Percentiles rank a stretch among this genome's conserved stretches.
Evolutionary conservation across 768 basidiomycete species (phyloP).

Genomic region (Xerocomellus intermedius): DNA sequence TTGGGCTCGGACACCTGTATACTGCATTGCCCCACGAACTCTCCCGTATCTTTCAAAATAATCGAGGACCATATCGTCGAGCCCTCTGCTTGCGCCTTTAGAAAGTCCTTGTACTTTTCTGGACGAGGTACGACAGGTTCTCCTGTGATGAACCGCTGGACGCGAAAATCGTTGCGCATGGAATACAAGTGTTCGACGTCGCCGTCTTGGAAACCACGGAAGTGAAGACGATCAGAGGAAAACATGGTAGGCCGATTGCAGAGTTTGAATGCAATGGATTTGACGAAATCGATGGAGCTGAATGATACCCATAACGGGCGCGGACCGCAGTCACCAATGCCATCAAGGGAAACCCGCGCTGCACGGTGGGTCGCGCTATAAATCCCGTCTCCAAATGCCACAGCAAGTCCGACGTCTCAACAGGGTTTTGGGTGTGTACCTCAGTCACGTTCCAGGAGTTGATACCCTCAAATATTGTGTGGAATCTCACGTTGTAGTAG

Average conservation of each 20-base stretch:
- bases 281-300: not conserved
- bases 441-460: not conserved
- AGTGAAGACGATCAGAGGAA: constrained; percentile 8
- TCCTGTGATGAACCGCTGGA: constrained; percentile 8
- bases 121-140: constrained; percentile 3
- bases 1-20: constrained; percentile 16
- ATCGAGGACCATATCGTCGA: constrained; percentile 11
- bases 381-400: no score
- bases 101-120: constrained; percentile 3
- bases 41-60: constrained; percentile 1
- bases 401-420: no score
- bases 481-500: not conserved
- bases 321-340: not conserved
- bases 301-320: not conserved
- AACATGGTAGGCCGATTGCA: constrained; percentile 1
- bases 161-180: constrained; percentile 4
- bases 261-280: not conserved
- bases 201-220: constrained; percentile 7
- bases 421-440: no score
- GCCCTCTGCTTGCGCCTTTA: constrained; percentile 7
- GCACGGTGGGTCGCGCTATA: no score
- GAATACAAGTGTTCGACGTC: constrained; percentile 2
- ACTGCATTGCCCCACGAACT: constrained; percentile 13
- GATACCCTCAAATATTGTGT: not conserved
- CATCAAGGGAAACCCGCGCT: not conserved